These are phyloP conservation scores for Cardamine chenopodiifolia DNA, from an alignment of 345 rosid species.

Conservation along the genomic window DNA sequence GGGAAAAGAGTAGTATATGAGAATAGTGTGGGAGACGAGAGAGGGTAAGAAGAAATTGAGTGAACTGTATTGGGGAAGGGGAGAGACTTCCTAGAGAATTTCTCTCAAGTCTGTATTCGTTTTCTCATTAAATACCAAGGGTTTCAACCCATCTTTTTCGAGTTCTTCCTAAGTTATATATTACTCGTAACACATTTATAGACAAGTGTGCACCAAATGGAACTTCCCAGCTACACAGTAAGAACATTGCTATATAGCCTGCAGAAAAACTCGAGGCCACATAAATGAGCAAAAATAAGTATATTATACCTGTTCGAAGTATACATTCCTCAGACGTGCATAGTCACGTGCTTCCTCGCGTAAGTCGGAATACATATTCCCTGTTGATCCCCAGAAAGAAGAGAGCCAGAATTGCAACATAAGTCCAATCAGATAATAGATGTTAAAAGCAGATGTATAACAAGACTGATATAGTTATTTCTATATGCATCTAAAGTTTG, in stretches of 20 bases:
- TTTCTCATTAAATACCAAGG: too few species aligned
- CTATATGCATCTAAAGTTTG: neutral
- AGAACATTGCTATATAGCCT: neutral
- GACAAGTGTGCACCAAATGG: neutral
- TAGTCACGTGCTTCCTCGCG: conserved; percentile 96
- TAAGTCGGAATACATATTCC: conserved; percentile 74
- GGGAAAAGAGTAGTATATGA: too few species aligned
- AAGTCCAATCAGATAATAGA: conserved; percentile 12
- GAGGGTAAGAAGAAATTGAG: too few species aligned
- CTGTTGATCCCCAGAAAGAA: conserved; percentile 64
- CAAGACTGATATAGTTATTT: conserved; percentile 22
- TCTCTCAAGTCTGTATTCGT: too few species aligned
- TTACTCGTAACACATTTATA: too few species aligned
- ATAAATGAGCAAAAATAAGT: conserved; percentile 2
- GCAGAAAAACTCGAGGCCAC: conserved; percentile 4
- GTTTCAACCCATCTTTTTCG: too few species aligned
- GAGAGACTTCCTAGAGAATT: too few species aligned
- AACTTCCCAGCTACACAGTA: conserved; percentile 4
- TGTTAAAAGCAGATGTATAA: conserved; percentile 36
- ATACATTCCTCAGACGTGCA: conserved; percentile 85
- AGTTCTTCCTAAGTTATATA: too few species aligned
- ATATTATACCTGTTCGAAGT: conserved; percentile 79
- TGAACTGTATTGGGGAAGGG: too few species aligned
- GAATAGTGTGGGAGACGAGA: too few species aligned
- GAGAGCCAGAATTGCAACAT: conserved; percentile 41